A percentile compares a stretch with the other conserved stretches of the same genome.
phyloP scores from a whole-genome alignment of 1,284 basidiomycete genomes.

The Golubevia sp. region DNA sequence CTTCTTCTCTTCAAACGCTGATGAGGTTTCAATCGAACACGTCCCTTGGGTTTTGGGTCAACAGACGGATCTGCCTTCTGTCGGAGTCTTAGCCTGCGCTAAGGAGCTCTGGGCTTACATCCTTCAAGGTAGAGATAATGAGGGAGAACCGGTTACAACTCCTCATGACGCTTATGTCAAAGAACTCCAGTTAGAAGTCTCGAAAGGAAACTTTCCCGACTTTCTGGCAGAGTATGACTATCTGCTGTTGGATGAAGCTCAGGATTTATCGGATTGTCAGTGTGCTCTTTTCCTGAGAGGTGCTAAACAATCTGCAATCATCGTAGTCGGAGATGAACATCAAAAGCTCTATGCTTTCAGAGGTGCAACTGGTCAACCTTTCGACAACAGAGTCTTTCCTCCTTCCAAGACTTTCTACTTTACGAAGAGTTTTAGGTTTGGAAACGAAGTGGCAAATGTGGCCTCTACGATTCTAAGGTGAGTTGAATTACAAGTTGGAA shows the following conservation, averaged over 20 bases:
- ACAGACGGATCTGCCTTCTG: conserved; percentile 32
- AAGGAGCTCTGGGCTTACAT: conserved; percentile 40
- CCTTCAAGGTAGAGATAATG: conserved; percentile 19
- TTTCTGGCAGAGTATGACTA: conserved; percentile 38
- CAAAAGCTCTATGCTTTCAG: conserved; percentile 57
- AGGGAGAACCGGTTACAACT: conserved; percentile 21
- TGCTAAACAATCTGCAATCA: conserved; percentile 36
- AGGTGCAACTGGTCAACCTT: conserved; percentile 41
- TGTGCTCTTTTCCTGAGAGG: conserved; percentile 37
- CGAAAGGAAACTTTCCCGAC: conserved; percentile 18
- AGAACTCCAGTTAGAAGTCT: conserved; percentile 36
- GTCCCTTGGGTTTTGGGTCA: conserved; percentile 30
- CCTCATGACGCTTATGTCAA: conserved; percentile 56
- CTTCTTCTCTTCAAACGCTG: conserved; percentile 43
- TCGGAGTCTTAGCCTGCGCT: conserved; percentile 23
- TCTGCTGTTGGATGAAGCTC: conserved; percentile 48
- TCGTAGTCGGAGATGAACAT: conserved; percentile 49
- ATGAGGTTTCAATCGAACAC: conserved; percentile 27
- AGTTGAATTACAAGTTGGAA: conserved; percentile 21
- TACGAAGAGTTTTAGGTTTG: conserved; percentile 51
- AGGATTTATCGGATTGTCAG: conserved; percentile 49
- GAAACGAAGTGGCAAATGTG: conserved; percentile 31
- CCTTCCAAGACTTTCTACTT: conserved; percentile 34
- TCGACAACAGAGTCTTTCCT: conserved; percentile 41
- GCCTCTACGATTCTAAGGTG: conserved; percentile 31